A percentile compares a stretch with the other conserved stretches of the same genome.
These are phyloP conservation scores for Talaromyces atroroseus DNA, from an alignment of 2,329 filamentous ascomycete species.

Conservation along the genomic window DNA sequence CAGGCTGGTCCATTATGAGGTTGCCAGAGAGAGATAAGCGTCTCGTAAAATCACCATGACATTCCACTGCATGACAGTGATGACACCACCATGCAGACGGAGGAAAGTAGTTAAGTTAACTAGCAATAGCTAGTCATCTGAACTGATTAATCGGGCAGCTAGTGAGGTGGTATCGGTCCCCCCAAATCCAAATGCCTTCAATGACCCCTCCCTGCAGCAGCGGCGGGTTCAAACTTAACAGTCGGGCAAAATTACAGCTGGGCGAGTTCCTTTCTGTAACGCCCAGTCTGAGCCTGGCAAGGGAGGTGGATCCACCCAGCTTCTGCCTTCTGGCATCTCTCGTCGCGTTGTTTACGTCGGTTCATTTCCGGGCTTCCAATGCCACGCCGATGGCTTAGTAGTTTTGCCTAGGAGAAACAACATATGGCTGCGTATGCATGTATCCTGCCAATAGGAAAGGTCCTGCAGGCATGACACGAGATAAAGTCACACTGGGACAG, in stretches of 20 bases:
- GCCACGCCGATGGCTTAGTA: not conserved
- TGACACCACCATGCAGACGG: not conserved
- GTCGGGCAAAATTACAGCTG: not conserved
- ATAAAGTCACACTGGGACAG: not conserved
- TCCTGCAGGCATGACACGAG: conserved; percentile 5
- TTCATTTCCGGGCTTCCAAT: not conserved
- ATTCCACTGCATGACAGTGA: not conserved
- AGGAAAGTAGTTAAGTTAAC: no score
- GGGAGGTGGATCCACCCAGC: conserved; percentile 3
- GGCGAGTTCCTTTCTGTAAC: conserved; percentile 1
- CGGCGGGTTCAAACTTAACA: not conserved
- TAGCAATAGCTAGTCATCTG: not conserved
- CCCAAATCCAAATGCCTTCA: not conserved
- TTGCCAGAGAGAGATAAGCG: conserved; percentile 6
- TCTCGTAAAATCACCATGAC: not conserved
- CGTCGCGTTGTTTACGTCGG: not conserved
- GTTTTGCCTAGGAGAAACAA: not conserved
- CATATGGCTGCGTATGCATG: not conserved
- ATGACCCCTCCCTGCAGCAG: conserved; percentile 4
- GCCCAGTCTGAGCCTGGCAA: not conserved
- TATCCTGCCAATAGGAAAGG: not conserved
- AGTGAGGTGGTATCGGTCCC: conserved; percentile 5
- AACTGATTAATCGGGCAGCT: not conserved
- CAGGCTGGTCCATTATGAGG: not conserved
- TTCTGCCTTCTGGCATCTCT: not conserved